A percentile compares a stretch with the other conserved stretches of the same genome.
phyloP scores from a whole-genome alignment of 1,139 yeast species.

The Candida frijolesensis region DNA sequence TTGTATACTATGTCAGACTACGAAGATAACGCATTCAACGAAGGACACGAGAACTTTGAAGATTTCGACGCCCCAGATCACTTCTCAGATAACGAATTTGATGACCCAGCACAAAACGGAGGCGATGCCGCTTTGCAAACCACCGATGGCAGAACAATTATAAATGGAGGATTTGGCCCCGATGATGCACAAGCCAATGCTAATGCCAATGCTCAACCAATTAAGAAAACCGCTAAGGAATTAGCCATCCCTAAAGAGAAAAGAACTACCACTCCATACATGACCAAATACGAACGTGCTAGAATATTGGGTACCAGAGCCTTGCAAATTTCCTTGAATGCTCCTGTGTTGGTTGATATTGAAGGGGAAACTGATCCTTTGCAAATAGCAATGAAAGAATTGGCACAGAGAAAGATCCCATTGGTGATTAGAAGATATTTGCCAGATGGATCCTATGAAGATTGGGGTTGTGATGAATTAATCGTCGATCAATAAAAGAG shows the following conservation, averaged over 20 bases:
- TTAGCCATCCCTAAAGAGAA: slow-evolving; percentile 87
- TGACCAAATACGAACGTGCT: slow-evolving; percentile 98
- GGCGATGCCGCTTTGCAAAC: slow-evolving; percentile 57
- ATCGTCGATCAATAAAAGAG: slow-evolving; percentile 71
- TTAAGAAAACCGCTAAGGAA: slow-evolving; percentile 64
- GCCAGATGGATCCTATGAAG: slow-evolving; percentile 97
- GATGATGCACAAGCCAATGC: slow-evolving; percentile 54
- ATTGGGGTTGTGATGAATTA: slow-evolving; percentile 98
- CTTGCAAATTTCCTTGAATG: slow-evolving; percentile 93
- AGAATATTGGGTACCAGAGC: slow-evolving; percentile 97
- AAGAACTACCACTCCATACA: slow-evolving; percentile 94
- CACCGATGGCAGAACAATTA: slow-evolving; percentile 73
- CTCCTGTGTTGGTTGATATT: slow-evolving; percentile 95
- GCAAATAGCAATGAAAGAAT: slow-evolving; percentile 96
- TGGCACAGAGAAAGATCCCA: slow-evolving; percentile 93
- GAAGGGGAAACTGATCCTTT: slow-evolving; percentile 99
- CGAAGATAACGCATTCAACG: slow-evolving; percentile 65
- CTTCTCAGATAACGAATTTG: slow-evolving; percentile 65
- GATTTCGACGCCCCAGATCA: slow-evolving; percentile 79
- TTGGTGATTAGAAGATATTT: slow-evolving; percentile 91
- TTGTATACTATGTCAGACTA: slow-evolving; percentile 45
- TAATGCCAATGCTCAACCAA: slow-evolving; percentile 11
- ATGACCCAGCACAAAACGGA: slow-evolving; percentile 27
- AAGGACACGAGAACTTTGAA: slow-evolving; percentile 76
- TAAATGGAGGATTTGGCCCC: slow-evolving; percentile 68